phyloP scores from a whole-genome alignment of 371 early-diverging fungal species.

The Umbelopsis sp. region DNA sequence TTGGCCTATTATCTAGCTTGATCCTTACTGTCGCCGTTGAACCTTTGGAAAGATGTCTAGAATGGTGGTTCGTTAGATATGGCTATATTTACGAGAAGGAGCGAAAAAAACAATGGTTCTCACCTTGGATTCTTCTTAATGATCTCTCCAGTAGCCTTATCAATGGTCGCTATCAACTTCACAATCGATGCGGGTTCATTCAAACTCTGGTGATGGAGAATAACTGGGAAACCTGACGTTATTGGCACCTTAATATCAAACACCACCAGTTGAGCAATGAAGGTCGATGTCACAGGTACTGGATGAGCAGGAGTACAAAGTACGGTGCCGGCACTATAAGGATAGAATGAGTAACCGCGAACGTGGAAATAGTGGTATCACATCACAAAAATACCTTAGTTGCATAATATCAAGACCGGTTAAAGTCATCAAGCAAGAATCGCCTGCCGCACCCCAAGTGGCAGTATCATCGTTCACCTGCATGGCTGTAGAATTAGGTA shows the following conservation, averaged over 20 bases:
- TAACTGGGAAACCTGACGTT: constrained; percentile 87
- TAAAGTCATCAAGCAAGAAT: constrained; percentile 80
- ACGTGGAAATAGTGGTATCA: constrained; percentile 9
- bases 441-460: constrained; percentile 94
- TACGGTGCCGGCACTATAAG: constrained; percentile 71
- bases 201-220: constrained; percentile 82
- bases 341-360: no score
- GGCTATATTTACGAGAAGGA: not conserved
- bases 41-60: constrained; percentile 74
- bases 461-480: constrained; percentile 73
- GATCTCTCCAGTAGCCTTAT: constrained; percentile 85
- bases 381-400: constrained; percentile 54
- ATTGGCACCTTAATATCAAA: constrained; percentile 90
- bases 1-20: constrained; percentile 62
- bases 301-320: constrained; percentile 70
- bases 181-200: constrained; percentile 79
- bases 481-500: constrained; percentile 48
- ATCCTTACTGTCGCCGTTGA: constrained; percentile 87
- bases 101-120: not conserved
- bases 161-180: constrained; percentile 71
- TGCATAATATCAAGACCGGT: constrained; percentile 81
- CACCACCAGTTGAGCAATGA: constrained; percentile 88
- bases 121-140: constrained; percentile 82
- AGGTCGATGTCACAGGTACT: constrained; percentile 73
- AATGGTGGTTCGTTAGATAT: constrained; percentile 2